phyloP scores from a whole-genome alignment of 768 basidiomycete species.

The Boletus reticuloceps region DNA sequence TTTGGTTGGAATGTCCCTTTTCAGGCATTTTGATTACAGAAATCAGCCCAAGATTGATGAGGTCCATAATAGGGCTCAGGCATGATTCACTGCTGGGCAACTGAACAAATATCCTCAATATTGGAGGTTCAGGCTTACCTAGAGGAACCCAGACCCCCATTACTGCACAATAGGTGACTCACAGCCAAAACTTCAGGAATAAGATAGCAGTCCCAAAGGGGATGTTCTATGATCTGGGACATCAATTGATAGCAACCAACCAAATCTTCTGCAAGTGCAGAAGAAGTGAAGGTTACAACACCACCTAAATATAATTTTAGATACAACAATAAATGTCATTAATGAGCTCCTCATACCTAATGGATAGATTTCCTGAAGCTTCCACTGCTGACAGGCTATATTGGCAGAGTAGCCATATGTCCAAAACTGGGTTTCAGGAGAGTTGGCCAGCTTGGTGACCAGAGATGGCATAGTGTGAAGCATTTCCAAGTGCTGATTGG shows the following conservation, averaged over 20 bases:
- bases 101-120: not conserved
- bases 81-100: conserved; percentile 7
- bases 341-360: conserved; percentile 45
- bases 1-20: conserved; percentile 20
- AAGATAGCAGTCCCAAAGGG: conserved; percentile 67
- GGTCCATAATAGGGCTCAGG: conserved; percentile 23
- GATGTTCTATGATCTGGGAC: conserved; percentile 52
- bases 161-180: conserved; percentile 10
- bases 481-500: conserved; percentile 52
- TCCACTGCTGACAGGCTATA: conserved; percentile 53
- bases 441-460: conserved; percentile 43
- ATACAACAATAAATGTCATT: not conserved
- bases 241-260: conserved; percentile 48
- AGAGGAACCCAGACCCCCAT: not conserved
- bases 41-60: conserved; percentile 52
- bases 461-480: conserved; percentile 51
- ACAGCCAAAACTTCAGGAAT: conserved; percentile 63
- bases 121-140: conserved; percentile 7
- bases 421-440: conserved; percentile 54
- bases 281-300: conserved; percentile 66
- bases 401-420: conserved; percentile 64
- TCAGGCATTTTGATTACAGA: conserved; percentile 53
- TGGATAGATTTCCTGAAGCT: conserved; percentile 65
- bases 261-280: conserved; percentile 55
- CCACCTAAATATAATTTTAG: conserved; percentile 49